phyloP scores from a whole-genome alignment of 2,329 filamentous ascomycete genomes.

The Dothistroma septosporum region DNA sequence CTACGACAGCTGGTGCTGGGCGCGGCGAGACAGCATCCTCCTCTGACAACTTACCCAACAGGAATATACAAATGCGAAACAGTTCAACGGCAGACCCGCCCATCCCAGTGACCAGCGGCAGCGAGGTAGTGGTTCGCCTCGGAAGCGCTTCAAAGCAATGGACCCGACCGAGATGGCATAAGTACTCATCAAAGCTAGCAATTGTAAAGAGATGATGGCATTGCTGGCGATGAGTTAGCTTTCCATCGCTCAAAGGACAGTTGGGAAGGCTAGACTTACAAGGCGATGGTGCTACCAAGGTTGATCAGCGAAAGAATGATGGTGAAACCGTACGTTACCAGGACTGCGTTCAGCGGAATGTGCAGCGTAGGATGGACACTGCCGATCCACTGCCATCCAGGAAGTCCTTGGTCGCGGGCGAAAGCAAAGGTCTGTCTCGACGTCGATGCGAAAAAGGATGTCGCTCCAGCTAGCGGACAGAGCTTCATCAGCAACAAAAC shows the following conservation, averaged over 20 bases:
- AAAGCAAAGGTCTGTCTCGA: slow-evolving; percentile 44
- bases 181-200: slow-evolving; percentile 33
- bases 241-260: not conserved
- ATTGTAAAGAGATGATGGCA: slow-evolving; percentile 34
- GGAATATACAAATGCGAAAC: slow-evolving; percentile 24
- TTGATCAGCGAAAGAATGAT: slow-evolving; percentile 35
- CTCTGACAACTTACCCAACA: slow-evolving; percentile 7
- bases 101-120: slow-evolving; percentile 26
- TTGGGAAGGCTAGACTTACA: slow-evolving; percentile 12
- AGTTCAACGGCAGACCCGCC: slow-evolving; percentile 26
- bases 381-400: slow-evolving; percentile 32
- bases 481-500: not conserved
- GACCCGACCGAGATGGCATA: slow-evolving; percentile 37
- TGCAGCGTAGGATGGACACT: slow-evolving; percentile 27
- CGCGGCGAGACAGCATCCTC: not conserved
- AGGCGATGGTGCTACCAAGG: slow-evolving; percentile 34
- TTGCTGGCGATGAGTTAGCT: slow-evolving; percentile 19
- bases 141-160: slow-evolving; percentile 20
- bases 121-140: slow-evolving; percentile 21
- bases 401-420: slow-evolving; percentile 39
- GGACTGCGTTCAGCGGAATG: slow-evolving; percentile 35
- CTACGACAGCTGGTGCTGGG: not conserved
- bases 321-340: slow-evolving; percentile 29
- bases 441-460: slow-evolving; percentile 38
- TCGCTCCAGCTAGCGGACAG: slow-evolving; percentile 14